Evolutionary conservation across 83 land plant species (phyloP).

Genomic region (Thuja plicata): DNA sequence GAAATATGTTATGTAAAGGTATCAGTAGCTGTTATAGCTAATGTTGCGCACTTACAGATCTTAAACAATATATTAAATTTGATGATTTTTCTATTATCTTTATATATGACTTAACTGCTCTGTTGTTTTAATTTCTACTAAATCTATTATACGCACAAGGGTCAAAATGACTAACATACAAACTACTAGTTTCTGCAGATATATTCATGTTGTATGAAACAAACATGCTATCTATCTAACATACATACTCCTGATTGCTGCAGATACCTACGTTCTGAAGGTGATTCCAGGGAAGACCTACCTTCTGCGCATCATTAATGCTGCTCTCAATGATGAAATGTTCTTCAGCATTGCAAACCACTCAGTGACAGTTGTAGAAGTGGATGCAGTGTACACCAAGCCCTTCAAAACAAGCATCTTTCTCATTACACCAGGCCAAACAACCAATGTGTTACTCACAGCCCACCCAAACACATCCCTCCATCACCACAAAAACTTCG

Average conservation of each 20-base stretch:
- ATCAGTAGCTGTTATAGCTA: too few relatives aligned
- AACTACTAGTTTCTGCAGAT: not conserved
- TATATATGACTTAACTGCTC: too few relatives aligned
- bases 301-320: slow-evolving; percentile 59
- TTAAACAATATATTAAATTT: too few relatives aligned
- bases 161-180: not conserved
- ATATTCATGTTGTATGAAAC: too few relatives aligned
- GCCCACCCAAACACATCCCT: slow-evolving; percentile 30
- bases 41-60: too few relatives aligned
- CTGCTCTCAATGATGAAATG: slow-evolving; percentile 57
- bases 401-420: slow-evolving; percentile 34
- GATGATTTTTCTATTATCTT: too few relatives aligned
- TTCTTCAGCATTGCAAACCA: slow-evolving; percentile 60
- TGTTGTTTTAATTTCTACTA: too few relatives aligned
- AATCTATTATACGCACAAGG: too few relatives aligned
- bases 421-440: slow-evolving; percentile 64
- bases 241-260: not conserved
- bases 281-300: slow-evolving; percentile 55
- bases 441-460: slow-evolving; percentile 43
- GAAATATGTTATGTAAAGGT: too few relatives aligned
- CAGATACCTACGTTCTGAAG: slow-evolving; percentile 42
- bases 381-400: slow-evolving; percentile 55
- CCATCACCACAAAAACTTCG: slow-evolving; percentile 19
- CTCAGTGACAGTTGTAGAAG: slow-evolving; percentile 58
- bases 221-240: not conserved